Base-by-base conservation (phyloP, 164 flowering plant genomes). In the Umbellularia californica region DNA sequence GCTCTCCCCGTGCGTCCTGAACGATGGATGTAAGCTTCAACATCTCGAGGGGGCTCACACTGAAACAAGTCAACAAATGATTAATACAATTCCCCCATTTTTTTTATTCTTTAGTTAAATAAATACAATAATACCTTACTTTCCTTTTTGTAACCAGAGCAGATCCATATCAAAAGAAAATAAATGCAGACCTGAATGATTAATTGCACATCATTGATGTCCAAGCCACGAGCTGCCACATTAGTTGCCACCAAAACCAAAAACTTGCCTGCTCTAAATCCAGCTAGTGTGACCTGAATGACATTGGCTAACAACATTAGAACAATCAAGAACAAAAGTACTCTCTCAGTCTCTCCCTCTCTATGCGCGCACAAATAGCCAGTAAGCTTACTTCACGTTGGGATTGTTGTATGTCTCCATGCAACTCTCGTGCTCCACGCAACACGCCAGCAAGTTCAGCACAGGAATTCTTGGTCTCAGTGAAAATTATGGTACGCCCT, bases 1-100 rank as follows among this genome's bases (percentile, higher is more conserved):
- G 99, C 98, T 82, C 99, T 90, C 30, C 99, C 99, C 55, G 98
- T 95, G 30, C 99, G 90, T n/a, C 99, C 98, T 77, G 99, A 95
- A n/a, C 99, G 96, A 83, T 95, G 98, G 58, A 95, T 95, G 80
- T 95, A 95, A 33, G 85, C 97, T 85, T 95, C 99, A 1, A 95
- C 97, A 85, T 93, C 99, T 70, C 90, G 89, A 14, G 99, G 99
- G 17, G 99, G 98, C 74, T 95, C 98, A 89, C 98, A 93, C 98
- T 93, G 73, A 65, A 83, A 71, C 3, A 78, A 0, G 60, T 35
- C n/a, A 13, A 67, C 28, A 28, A 3, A 19, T 41, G 20, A 67
- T 20, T 67, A 20, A 67, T 14, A 20, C 60, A 55, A 55, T 55
- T 19, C n/a, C n/a, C 60, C n/a, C 60, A 14, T 55, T 15, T 20